These are phyloP conservation scores for Neurospora discreta DNA, from an alignment of 495 filamentous ascomycete species.

Conservation along the genomic window DNA sequence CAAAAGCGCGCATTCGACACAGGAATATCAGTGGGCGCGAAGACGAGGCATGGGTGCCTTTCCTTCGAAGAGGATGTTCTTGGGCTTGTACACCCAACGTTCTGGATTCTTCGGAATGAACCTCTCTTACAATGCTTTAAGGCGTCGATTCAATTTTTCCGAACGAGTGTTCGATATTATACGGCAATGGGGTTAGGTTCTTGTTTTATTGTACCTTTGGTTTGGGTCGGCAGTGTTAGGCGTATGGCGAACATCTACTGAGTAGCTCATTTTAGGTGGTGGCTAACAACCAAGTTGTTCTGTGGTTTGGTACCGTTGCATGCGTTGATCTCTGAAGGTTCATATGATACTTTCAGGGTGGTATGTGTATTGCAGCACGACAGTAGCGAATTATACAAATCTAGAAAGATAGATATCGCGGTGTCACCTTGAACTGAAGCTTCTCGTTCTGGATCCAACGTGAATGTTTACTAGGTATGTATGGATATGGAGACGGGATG, in stretches of 20 bases:
- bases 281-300: background rate
- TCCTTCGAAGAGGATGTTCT: constrained; percentile 54
- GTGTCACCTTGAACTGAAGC: background rate
- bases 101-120: background rate
- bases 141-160: background rate
- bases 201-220: background rate
- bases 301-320: background rate
- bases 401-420: background rate
- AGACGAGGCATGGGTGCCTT: constrained; percentile 40
- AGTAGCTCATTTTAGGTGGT: background rate
- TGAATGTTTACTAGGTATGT: no score
- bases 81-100: constrained; percentile 44
- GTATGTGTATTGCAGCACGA: background rate
- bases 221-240: background rate
- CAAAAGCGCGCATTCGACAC: background rate
- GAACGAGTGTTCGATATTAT: background rate
- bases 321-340: background rate
- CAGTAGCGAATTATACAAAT: background rate
- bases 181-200: background rate
- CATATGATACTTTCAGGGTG: background rate
- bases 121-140: background rate
- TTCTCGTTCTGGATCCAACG: background rate
- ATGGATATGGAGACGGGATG: no score
- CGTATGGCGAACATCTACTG: background rate
- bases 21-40: background rate